Conservation (phyloP, 306 rosid genomes). For the Cyclanthera cordifolia region DNA sequence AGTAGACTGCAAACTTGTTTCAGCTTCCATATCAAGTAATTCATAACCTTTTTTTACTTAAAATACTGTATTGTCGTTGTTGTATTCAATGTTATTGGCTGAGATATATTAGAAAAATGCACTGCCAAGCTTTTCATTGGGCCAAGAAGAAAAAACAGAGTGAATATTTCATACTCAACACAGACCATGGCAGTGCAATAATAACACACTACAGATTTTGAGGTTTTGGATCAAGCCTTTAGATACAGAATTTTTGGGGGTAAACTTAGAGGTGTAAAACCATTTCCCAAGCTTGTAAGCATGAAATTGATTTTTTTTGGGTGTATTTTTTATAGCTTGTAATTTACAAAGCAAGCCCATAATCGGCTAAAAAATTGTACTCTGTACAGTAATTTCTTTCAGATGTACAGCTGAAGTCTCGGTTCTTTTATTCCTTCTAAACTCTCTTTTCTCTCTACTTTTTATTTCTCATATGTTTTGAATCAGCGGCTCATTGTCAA, state of each 20-base stretch:
- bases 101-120: not conserved
- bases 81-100: conserved; percentile 7
- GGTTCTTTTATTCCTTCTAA: not conserved
- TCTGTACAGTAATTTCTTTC: conserved; percentile 8
- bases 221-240: conserved; percentile 8
- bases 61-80: conserved; percentile 12
- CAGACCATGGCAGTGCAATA: not conserved
- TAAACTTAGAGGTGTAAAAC: not conserved
- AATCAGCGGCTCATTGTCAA: not conserved
- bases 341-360: conserved; percentile 15
- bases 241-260: conserved; percentile 9
- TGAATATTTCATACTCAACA: not conserved
- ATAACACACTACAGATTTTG: conserved; percentile 6
- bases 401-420: conserved; percentile 12
- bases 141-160: conserved; percentile 1
- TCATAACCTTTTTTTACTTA: conserved; percentile 3
- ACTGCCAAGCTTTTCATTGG: conserved; percentile 9
- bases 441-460: not conserved
- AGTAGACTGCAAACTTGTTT: conserved; percentile 6
- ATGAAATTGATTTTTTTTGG: conserved; percentile 13
- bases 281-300: conserved; percentile 15
- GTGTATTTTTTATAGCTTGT: not conserved
- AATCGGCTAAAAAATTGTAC: conserved; percentile 9
- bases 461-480: conserved; percentile 1
- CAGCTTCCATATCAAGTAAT: conserved; percentile 13